Evolutionary conservation across 164 flowering plant species (phyloP).

Genomic region (Berberis thunbergii): DNA sequence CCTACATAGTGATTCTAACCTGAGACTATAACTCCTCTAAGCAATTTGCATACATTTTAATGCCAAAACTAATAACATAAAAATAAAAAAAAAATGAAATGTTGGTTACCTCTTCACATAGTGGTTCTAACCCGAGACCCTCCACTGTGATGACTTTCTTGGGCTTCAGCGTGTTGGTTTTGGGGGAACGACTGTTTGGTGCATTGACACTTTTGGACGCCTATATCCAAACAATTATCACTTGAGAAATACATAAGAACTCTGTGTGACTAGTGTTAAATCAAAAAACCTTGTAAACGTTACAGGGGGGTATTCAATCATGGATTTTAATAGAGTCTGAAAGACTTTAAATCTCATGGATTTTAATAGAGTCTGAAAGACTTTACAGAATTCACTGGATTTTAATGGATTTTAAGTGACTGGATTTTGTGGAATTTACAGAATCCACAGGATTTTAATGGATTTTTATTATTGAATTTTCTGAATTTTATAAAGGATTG

Average conservation of each 20-base stretch:
- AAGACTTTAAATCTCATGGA: too few species aligned
- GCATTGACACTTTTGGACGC: conserved; percentile 30
- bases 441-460: too few species aligned
- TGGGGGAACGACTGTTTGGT: conserved; percentile 14
- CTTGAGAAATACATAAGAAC: background rate
- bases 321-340: too few species aligned
- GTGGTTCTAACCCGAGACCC: conserved; percentile 42
- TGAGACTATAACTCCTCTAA: background rate
- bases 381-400: too few species aligned
- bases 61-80: background rate
- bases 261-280: conserved; percentile 1
- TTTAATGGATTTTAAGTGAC: too few species aligned
- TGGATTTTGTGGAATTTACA: too few species aligned
- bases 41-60: background rate
- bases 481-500: too few species aligned
- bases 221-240: conserved; percentile 23
- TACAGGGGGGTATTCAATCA: too few species aligned
- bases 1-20: too few species aligned
- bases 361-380: too few species aligned
- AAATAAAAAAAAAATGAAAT: background rate
- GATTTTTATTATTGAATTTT: too few species aligned
- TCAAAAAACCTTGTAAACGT: background rate
- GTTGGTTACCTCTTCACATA: conserved; percentile 40
- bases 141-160: conserved; percentile 37
- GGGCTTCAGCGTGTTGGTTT: conserved; percentile 14